Conservation (phyloP, 2,329 filamentous ascomycete genomes). For the Monosporascus sp. region DNA sequence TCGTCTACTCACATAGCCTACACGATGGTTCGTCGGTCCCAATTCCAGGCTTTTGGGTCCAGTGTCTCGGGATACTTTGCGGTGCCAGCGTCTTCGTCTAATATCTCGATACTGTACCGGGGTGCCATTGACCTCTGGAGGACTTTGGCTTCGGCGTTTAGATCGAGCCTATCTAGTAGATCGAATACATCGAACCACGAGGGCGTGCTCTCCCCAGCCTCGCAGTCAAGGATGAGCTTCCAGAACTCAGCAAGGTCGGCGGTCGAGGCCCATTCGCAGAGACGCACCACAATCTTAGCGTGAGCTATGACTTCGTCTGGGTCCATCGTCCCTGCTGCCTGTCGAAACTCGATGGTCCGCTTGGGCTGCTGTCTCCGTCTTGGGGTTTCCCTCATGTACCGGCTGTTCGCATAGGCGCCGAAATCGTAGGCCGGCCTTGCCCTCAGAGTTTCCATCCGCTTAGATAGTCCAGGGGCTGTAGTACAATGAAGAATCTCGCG, state of each 20-base stretch:
- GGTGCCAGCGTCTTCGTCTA: not conserved
- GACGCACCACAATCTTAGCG: not conserved
- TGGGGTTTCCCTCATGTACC: not conserved
- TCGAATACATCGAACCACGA: conserved; percentile 20
- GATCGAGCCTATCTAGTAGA: conserved; percentile 10
- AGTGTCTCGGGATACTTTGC: no score
- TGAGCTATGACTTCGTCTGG: conserved; percentile 14
- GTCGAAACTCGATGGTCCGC: conserved; percentile 20
- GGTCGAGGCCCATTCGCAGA: conserved; percentile 4
- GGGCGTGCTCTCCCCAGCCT: conserved; percentile 1
- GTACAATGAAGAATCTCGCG: conserved; percentile 1
- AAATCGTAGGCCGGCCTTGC: conserved; percentile 9
- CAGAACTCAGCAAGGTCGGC: conserved; percentile 8
- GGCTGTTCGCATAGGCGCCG: not conserved
- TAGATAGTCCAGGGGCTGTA: not conserved
- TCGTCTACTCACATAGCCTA: no score
- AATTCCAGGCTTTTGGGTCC: no score
- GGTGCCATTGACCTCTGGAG: conserved; percentile 5
- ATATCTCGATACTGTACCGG: not conserved
- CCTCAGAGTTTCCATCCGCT: not conserved
- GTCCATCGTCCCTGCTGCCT: conserved; percentile 13
- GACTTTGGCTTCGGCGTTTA: conserved; percentile 9
- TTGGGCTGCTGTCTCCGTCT: not conserved
- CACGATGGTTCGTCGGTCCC: no score
- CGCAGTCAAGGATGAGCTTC: conserved; percentile 7